Percentiles rank a stretch among this genome's conserved stretches.
These are phyloP conservation scores for Verticillium albo-atrum DNA, from an alignment of 2,329 filamentous ascomycete species.

Conservation along the genomic window DNA sequence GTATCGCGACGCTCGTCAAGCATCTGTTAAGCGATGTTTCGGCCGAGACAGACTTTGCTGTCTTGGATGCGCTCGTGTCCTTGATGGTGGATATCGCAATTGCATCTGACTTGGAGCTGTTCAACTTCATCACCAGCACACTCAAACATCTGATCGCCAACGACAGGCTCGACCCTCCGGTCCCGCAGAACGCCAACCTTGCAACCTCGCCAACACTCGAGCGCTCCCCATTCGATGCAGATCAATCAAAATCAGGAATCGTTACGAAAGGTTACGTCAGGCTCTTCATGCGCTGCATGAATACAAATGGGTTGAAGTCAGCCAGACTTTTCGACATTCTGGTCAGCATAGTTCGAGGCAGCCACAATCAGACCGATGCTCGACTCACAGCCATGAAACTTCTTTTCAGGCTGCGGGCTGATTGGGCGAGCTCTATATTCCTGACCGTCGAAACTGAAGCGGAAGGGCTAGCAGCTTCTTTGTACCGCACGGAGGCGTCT, in stretches of 20 bases:
- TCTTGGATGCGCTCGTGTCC: constrained; percentile 61
- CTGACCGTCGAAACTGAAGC: constrained; percentile 68
- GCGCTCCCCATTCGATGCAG: constrained; percentile 14
- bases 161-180: constrained; percentile 41
- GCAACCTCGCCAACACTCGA: constrained; percentile 19
- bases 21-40: constrained; percentile 57
- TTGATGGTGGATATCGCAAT: constrained; percentile 62
- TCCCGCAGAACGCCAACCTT: constrained; percentile 19
- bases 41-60: constrained; percentile 57
- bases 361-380: constrained; percentile 60
- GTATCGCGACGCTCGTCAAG: constrained; percentile 54
- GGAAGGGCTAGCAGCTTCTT: constrained; percentile 64
- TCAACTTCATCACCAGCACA: constrained; percentile 52
- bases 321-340: constrained; percentile 58
- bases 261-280: constrained; percentile 67
- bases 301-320: constrained; percentile 60
- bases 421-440: constrained; percentile 73
- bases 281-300: constrained; percentile 73
- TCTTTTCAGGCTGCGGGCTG: constrained; percentile 77
- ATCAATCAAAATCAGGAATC: constrained; percentile 61
- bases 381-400: constrained; percentile 72
- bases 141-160: constrained; percentile 46
- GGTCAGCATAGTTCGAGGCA: constrained; percentile 57
- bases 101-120: constrained; percentile 54
- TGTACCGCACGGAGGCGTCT: constrained; percentile 61